Base-by-base conservation (phyloP, 2,329 filamentous ascomycete genomes). In the Aureobasidium sp. region DNA sequence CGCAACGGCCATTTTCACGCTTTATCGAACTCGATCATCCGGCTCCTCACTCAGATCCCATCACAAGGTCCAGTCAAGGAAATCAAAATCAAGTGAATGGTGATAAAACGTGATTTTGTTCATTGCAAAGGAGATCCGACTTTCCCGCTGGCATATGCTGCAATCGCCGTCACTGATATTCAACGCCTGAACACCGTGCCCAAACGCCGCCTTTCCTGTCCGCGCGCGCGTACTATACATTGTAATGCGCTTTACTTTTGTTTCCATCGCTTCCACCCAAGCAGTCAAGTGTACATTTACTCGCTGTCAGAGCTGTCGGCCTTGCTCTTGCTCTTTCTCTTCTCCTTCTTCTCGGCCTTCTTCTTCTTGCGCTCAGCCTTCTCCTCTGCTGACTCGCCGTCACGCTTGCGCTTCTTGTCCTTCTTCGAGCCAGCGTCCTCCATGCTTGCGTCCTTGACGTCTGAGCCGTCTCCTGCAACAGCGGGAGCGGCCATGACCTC, bases 301-400 rank as follows among this genome's bases (percentile, higher is more conserved):
- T 77, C 74, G 69, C 74, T 77, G 66, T 78, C 75, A 63, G 74
- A 73, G 58, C 57, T 59, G 62, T 67, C 67, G 37, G 62, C 64
- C 62, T 69, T 67, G 59, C 61, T 62, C 74, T 86, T 65, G 57
- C 66, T 85, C 70, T 89, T 86, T 69, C 87, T 86, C 35, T 90
- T 86, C 73, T 90, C 87, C 69, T 87, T 87, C 37, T 90, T 86
- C 72, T 89, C 84, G 80, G 89, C 94, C 81, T 90, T 90, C 77
- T 87, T 85, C 75, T 85, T 70, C 69, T 78, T 78, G 61, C 75
- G 74, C 68, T 78, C 76, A 5, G 75, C 76, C 68, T 75, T 74
- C 66, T 78, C 76, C 62, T 79, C 77, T 4, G 72, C 67, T 0
- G 70, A 74, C 68, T 78, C 75, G 61, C 73, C 76, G 31, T 78